These are phyloP conservation scores for Debaryomyces tyrocola DNA, from an alignment of 805 yeast genomes.

Conservation along the genomic window DNA sequence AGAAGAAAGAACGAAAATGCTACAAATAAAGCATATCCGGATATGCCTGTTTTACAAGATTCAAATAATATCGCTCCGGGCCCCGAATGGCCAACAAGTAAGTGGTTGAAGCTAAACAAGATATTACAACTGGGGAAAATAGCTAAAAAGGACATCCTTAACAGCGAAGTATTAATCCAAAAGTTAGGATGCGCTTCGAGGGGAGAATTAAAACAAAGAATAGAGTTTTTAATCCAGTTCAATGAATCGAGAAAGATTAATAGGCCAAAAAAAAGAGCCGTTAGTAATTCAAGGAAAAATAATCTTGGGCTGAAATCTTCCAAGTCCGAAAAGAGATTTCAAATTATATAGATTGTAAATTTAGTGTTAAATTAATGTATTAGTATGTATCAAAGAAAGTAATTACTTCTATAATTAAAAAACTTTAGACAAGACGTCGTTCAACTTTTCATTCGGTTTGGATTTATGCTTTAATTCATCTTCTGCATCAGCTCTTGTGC, in stretches of 20 bases:
- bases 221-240: conserved; percentile 23
- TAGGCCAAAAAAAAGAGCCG: neutral
- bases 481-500: conserved; percentile 65
- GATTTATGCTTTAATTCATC: conserved; percentile 42
- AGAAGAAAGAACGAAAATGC: conserved; percentile 4
- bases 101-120: conserved; percentile 33
- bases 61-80: neutral
- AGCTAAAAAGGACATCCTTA: conserved; percentile 24
- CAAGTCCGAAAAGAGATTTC: neutral
- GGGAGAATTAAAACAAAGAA: conserved; percentile 31
- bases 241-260: conserved; percentile 5
- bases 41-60: neutral
- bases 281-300: neutral
- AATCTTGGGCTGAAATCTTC: neutral
- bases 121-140: conserved; percentile 27
- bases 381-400: conserved; percentile 7
- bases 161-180: conserved; percentile 25
- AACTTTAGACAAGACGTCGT: conserved; percentile 52
- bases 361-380: conserved; percentile 8
- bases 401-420: conserved; percentile 30
- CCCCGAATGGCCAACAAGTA: conserved; percentile 25
- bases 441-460: conserved; percentile 39
- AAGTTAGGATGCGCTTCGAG: conserved; percentile 25
- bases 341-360: neutral
- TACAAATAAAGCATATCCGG: neutral